These are phyloP conservation scores for Paramecium caudatum DNA, from an alignment of 73 alveolate genomes.

Conservation along the genomic window DNA sequence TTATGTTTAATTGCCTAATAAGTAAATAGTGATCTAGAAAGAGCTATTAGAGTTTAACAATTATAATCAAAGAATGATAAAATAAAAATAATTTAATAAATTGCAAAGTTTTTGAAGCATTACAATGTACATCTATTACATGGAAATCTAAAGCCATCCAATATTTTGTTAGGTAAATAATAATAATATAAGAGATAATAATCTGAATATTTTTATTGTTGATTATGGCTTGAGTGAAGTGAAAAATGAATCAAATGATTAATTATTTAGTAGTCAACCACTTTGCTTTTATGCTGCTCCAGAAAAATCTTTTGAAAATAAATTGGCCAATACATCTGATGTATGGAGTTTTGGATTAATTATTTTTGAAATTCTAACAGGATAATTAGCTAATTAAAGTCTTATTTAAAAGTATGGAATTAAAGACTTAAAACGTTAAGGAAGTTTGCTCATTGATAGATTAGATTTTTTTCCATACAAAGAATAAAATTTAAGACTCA, in stretches of 20 bases:
- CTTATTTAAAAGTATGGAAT: conserved; percentile 19
- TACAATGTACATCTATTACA: neutral
- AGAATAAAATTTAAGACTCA: neutral
- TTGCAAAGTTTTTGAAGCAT: neutral
- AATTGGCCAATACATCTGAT: conserved; percentile 38
- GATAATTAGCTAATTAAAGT: neutral
- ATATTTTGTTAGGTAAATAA: neutral
- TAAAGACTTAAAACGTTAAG: neutral
- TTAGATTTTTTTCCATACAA: neutral
- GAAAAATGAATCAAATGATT: neutral
- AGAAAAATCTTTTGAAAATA: conserved; percentile 14
- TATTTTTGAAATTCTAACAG: conserved; percentile 25
- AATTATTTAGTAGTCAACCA: neutral
- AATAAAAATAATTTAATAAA: neutral
- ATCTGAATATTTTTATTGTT: neutral
- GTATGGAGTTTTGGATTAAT: conserved; percentile 61
- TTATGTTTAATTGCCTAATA: neutral
- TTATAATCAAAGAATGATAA: neutral
- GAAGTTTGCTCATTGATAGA: neutral
- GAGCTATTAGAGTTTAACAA: neutral
- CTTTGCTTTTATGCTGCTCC: conserved; percentile 9
- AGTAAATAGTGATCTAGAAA: conserved; percentile 15
- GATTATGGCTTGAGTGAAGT: conserved; percentile 53
- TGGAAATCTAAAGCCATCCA: conserved; percentile 50
- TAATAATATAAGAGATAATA: neutral